These are phyloP conservation scores for Trametopsis cervina DNA, from an alignment of 768 basidiomycete genomes.

Conservation along the genomic window DNA sequence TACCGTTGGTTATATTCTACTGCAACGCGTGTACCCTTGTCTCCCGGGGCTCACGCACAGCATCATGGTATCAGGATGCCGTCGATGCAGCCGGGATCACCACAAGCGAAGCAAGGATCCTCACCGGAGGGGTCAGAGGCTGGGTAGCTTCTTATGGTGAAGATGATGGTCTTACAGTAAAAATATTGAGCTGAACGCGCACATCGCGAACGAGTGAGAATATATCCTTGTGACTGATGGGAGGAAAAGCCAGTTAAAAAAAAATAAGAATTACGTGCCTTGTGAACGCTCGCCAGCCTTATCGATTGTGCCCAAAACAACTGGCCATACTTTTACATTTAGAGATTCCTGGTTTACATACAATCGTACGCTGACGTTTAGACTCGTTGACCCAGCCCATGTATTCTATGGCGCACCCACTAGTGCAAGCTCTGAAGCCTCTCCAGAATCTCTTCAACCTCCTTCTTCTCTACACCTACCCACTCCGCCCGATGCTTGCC, in stretches of 20 bases:
- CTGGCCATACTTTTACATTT: too few relatives aligned
- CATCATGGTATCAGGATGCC: slow-evolving; percentile 20
- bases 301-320: too few relatives aligned
- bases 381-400: too few relatives aligned
- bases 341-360: too few relatives aligned
- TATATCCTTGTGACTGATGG: too few relatives aligned
- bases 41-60: slow-evolving; percentile 17
- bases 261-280: too few relatives aligned
- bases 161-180: slow-evolving; percentile 13
- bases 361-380: too few relatives aligned
- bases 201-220: too few relatives aligned
- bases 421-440: slow-evolving; percentile 38
- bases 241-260: too few relatives aligned
- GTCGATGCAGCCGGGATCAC: slow-evolving; percentile 13
- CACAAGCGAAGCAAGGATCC: slow-evolving; percentile 13
- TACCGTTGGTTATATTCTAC: slow-evolving; percentile 22
- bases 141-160: slow-evolving; percentile 18
- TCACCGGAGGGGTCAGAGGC: slow-evolving; percentile 20
- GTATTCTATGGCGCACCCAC: too few relatives aligned
- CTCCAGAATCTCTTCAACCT: slow-evolving; percentile 36
- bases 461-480: slow-evolving; percentile 36
- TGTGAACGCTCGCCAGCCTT: too few relatives aligned
- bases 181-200: slow-evolving; percentile 40
- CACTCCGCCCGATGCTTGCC: slow-evolving; percentile 56
- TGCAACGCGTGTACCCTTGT: slow-evolving; percentile 16